Base-by-base conservation (phyloP, 2,329 filamentous ascomycete species). In the Phyllosticta citrichinensis region DNA sequence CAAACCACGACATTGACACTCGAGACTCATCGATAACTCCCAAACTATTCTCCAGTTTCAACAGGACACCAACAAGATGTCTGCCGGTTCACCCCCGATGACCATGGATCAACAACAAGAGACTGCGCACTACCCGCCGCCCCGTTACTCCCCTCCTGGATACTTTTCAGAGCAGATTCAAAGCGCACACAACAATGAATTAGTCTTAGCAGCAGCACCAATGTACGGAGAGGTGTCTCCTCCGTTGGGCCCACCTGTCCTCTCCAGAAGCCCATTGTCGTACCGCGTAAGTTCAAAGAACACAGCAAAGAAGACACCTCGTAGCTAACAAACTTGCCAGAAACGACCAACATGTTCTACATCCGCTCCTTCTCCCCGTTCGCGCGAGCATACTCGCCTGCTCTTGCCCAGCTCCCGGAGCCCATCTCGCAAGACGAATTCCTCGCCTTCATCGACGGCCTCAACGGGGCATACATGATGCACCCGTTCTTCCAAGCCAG, bases 401-500 rank as follows among this genome's bases (percentile, higher is more conserved):
- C 53, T 2, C 40, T 60, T 2, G 58, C 53, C n/a, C 22, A 55
- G 6, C 53, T 60, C 1, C 58, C 58, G 1, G 33, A 52, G 10
- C 55, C 52, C 17, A 66, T 67, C 55, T 56, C 59, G 10, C 56
- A 65, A 27, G 22, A 62, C 35, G 64, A 68, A 20, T 69, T 69
- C 60, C 64, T 71, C 19, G 50, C 62, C 6, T 70, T 71, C 62
- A 62, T 70, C 61, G 68, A 70, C 53, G 65, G 66, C 9, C 64
- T 70, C 33, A 70, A 70, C 58, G 62, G 67, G 50, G 66, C 63
- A 47, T 69, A 68, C 61, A 61, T 70, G 33, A 67, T 67, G 9
- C 61, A 65, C 11, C 68, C 69, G 0, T 62, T 67, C 60, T 67
- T 69, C 60, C 64, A 70, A 62, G 61, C 62, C 10, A 60, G 64